phyloP scores from a whole-genome alignment of 2,329 filamentous ascomycete species.

The Zymoseptoria tritici region DNA sequence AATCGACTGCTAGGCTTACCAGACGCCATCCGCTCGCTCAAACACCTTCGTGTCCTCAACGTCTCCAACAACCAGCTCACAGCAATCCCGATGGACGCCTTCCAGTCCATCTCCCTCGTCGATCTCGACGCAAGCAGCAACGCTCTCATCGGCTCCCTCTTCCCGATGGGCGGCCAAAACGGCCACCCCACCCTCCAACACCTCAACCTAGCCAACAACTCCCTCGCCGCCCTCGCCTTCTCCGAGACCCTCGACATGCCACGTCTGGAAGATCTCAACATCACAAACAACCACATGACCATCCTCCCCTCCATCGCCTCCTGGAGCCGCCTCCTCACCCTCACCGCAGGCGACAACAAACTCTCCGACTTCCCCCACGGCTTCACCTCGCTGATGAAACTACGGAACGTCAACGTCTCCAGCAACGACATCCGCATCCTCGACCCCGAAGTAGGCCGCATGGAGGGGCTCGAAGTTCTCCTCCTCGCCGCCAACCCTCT shows the following conservation, averaged over 20 bases:
- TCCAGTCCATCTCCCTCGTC: slow-evolving; percentile 61
- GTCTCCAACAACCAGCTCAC: slow-evolving; percentile 71
- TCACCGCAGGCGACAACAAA: slow-evolving; percentile 76
- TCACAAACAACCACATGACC: slow-evolving; percentile 75
- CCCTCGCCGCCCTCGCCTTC: slow-evolving; percentile 49
- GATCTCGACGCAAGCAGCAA: slow-evolving; percentile 75
- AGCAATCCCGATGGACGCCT: slow-evolving; percentile 59
- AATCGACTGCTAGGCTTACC: slow-evolving; percentile 73
- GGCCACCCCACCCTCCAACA: slow-evolving; percentile 59
- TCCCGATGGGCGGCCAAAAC: slow-evolving; percentile 45
- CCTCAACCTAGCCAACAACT: slow-evolving; percentile 72
- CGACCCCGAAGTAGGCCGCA: slow-evolving; percentile 67
- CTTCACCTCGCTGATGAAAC: slow-evolving; percentile 57
- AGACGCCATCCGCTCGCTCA: slow-evolving; percentile 57
- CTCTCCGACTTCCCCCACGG: slow-evolving; percentile 69
- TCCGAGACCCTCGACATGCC: slow-evolving; percentile 55
- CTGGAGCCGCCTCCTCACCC: slow-evolving; percentile 65
- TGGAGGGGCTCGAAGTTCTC: slow-evolving; percentile 69
- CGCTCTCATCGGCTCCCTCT: slow-evolving; percentile 63
- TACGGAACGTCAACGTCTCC: slow-evolving; percentile 75
- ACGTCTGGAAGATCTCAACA: slow-evolving; percentile 61
- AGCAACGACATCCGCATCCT: slow-evolving; percentile 74
- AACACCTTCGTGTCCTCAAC: slow-evolving; percentile 66
- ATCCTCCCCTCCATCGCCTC: slow-evolving; percentile 64
- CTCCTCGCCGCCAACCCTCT: slow-evolving; percentile 84